A percentile compares a stretch with the other conserved stretches of the same genome.
phyloP scores from a whole-genome alignment of 2,329 filamentous ascomycete genomes.

The Cercospora berteroae region DNA sequence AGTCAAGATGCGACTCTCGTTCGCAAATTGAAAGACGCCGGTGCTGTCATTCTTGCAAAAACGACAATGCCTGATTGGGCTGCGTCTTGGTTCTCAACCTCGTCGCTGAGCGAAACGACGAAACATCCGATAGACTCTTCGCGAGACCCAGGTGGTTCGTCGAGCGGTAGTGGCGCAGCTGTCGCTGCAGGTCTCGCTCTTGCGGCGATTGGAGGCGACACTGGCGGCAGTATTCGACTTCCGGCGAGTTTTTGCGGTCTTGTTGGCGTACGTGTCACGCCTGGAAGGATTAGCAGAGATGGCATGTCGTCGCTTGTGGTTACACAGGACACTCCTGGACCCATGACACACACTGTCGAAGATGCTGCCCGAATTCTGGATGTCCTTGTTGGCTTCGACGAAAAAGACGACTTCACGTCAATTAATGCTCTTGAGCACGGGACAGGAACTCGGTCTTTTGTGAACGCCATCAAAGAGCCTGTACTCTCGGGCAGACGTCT shows the following conservation, averaged over 20 bases:
- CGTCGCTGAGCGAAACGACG: conserved; percentile 27
- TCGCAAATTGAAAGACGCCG: conserved; percentile 24
- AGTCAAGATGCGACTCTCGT: conserved; percentile 26
- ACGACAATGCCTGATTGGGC: conserved; percentile 30
- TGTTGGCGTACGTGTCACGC: conserved; percentile 32
- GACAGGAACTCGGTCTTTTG: conserved; percentile 11
- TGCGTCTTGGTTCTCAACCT: conserved; percentile 25
- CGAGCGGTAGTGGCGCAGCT: conserved; percentile 32
- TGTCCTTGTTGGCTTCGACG: conserved; percentile 28
- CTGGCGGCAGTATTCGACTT: conserved; percentile 30
- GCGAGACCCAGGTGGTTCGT: conserved; percentile 35
- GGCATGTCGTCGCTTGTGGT: conserved; percentile 27
- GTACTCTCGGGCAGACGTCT: conserved; percentile 23
- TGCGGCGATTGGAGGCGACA: conserved; percentile 33
- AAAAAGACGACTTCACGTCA: conserved; percentile 23
- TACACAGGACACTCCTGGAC: conserved; percentile 31
- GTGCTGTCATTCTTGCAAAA: conserved; percentile 30
- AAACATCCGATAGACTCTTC: conserved; percentile 28
- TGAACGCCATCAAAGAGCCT: conserved; percentile 23
- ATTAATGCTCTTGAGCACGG: conserved; percentile 22
- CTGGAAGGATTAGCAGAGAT: conserved; percentile 30
- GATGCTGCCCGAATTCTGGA: conserved; percentile 31
- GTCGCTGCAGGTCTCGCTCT: conserved; percentile 31
- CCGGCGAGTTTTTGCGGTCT: conserved; percentile 31
- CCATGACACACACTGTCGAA: conserved; percentile 27